A percentile compares a stretch with the other conserved stretches of the same genome.
Evolutionary conservation across 2,329 filamentous ascomycete species (phyloP).

Genomic region (Neopestalotiopsis rosae): DNA sequence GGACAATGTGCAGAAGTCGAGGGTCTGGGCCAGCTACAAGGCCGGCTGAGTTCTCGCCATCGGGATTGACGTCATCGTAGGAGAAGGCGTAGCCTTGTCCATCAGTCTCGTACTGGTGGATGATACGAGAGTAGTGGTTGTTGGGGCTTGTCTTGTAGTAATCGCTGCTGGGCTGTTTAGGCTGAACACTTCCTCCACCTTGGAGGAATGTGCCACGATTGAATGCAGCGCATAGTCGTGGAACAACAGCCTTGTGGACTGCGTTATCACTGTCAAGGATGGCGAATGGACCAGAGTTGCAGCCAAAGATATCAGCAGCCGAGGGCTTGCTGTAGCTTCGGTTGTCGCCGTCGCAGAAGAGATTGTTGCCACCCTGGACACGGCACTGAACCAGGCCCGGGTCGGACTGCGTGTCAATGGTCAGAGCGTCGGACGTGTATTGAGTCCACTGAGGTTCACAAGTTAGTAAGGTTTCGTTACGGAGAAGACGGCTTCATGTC

Average conservation of each 20-base stretch:
- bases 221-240: conserved; percentile 58
- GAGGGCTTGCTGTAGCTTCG: conserved; percentile 45
- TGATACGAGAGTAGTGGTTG: conserved; percentile 63
- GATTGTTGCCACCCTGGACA: conserved; percentile 36
- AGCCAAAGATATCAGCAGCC: conserved; percentile 54
- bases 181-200: conserved; percentile 52
- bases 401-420: conserved; percentile 47
- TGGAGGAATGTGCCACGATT: conserved; percentile 51
- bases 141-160: conserved; percentile 54
- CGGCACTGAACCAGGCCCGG: conserved; percentile 46
- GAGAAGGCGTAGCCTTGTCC: conserved; percentile 69
- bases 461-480: background rate
- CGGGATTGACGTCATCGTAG: conserved; percentile 70
- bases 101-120: conserved; percentile 65
- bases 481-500: background rate
- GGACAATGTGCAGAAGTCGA: conserved; percentile 48
- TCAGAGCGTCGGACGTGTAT: conserved; percentile 44
- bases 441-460: conserved; percentile 38
- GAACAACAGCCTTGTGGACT: conserved; percentile 48
- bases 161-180: conserved; percentile 37
- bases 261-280: conserved; percentile 42
- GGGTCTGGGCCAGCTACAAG: conserved; percentile 54
- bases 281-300: conserved; percentile 53
- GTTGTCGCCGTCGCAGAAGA: conserved; percentile 49
- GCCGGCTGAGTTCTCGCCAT: conserved; percentile 59